Evolutionary conservation across 306 rosid genomes (phyloP), one percentile per base, ranked within the genome.

Genomic region (Pyrus pyrifolia): DNA sequence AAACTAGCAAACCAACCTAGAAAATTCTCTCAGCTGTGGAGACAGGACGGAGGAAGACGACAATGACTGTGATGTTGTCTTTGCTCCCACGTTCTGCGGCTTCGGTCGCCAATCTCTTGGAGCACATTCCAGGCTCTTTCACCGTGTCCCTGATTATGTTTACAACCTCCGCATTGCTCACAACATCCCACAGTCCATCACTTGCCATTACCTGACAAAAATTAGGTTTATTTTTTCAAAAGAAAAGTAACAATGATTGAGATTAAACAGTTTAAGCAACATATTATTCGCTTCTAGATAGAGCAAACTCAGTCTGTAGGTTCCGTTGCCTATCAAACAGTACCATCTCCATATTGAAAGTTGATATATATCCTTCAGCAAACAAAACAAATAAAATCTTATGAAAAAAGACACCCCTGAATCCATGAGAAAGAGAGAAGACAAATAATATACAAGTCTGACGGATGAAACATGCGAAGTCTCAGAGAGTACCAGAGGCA

Each of bases 131-230:
- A 2, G 97, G 88, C 83, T 95, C 98, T 83, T 95, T 95, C 22
- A 95, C 97, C 0, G 98, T 95, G 83, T 90, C 88, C 72, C 81
- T 83, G 60, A 95, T 86, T 77, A 90, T 88, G 79, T 68, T 85
- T 76, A 92, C 79, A 30, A 89, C 91, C 78, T 92, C 97, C 35
- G 63, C 38, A 45, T 88, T 90, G 86, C 91, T 89, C 66, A 95
- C 70, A 21, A 85, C 96, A 85, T 95, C 98, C 96, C 97, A 95
- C 3, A 95, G 81, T 51, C 98, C 98, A 89, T 95, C 98, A 31
- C 97, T 95, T 61, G 92, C 98, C 90, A 94, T 90, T 6, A 93
- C 96, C 98, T 93, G 81, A 35, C 67, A 64, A 76, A 51, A 71
- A 44, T 4, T 60, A 76, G 44, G 30, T 2, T 13, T 21, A 1